A percentile compares a stretch with the other conserved stretches of the same genome.
These are phyloP conservation scores for Penicillium oxalicum DNA, from an alignment of 2,329 filamentous ascomycete genomes.

Conservation along the genomic window DNA sequence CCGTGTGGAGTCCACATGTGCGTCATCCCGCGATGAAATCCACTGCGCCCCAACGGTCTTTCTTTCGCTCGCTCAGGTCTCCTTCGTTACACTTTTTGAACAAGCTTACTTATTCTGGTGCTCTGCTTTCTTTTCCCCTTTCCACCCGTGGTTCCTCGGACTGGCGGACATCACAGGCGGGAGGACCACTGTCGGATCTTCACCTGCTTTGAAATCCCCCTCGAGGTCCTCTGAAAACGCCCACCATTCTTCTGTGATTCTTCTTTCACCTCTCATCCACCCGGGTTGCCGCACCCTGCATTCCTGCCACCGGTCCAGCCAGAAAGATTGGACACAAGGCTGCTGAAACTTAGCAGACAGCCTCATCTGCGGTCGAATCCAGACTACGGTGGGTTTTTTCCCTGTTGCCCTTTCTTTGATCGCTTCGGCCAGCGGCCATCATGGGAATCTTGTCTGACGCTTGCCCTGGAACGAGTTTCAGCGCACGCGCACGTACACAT, in stretches of 20 bases:
- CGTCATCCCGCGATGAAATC: constrained; percentile 4
- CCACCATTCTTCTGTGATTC: no score
- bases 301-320: no score
- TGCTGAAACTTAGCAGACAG: no score
- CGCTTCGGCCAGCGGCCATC: background rate
- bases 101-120: constrained; percentile 2
- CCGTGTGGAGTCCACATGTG: constrained; percentile 4
- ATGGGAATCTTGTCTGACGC: no score
- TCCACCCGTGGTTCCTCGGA: background rate
- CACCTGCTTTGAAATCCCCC: no score
- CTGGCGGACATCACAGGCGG: no score
- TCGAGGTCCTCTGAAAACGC: no score
- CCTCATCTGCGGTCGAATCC: no score
- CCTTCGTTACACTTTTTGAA: constrained; percentile 4
- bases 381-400: background rate
- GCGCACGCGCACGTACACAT: constrained; percentile 1
- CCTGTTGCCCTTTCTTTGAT: background rate
- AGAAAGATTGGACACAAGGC: no score
- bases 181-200: no score
- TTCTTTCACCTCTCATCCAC: no score
- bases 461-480: background rate
- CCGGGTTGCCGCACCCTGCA: no score
- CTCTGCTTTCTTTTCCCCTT: background rate
- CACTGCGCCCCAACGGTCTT: background rate
- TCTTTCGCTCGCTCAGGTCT: background rate